A percentile compares a stretch with the other conserved stretches of the same genome.
These are phyloP conservation scores for Ottelia alismoides DNA, from an alignment of 106 monocot species.

Conservation along the genomic window DNA sequence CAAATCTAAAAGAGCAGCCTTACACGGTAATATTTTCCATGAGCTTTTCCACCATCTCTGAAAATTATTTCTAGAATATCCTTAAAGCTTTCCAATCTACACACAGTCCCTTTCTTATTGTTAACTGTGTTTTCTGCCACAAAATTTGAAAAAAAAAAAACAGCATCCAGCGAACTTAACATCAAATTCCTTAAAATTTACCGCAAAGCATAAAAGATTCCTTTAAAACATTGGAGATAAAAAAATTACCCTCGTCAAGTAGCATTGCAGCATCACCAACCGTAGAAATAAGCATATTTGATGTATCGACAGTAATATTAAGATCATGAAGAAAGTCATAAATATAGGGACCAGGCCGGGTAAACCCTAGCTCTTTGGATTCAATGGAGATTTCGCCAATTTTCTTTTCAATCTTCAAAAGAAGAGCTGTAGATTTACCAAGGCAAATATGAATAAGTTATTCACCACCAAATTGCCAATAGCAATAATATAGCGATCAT, in stretches of 20 bases:
- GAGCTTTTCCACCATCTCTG: constrained; percentile 64
- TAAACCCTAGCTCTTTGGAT: constrained; percentile 80
- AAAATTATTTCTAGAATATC: constrained; percentile 86
- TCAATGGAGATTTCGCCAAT: constrained; percentile 68
- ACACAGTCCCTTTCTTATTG: constrained; percentile 37
- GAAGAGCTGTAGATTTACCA: constrained; percentile 65
- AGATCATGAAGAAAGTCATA: constrained; percentile 86
- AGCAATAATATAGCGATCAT: too few relatives aligned
- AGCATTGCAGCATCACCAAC: constrained; percentile 72
- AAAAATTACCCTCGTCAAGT: constrained; percentile 93
- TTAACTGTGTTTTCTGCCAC: constrained; percentile 10
- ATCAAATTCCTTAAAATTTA: too few relatives aligned
- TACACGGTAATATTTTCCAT: constrained; percentile 78
- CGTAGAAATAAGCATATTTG: constrained; percentile 76
- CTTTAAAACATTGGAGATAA: too few relatives aligned
- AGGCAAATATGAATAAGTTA: too few relatives aligned
- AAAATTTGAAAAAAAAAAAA: too few relatives aligned
- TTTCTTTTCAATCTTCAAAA: constrained; percentile 70
- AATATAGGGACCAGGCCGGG: constrained; percentile 73
- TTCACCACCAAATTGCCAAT: too few relatives aligned
- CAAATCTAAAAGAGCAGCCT: too few relatives aligned
- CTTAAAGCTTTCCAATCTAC: constrained; percentile 65
- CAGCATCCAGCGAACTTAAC: too few relatives aligned
- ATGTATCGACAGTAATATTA: constrained; percentile 77
- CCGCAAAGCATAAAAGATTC: too few relatives aligned